These are phyloP conservation scores for Geosmithia putterillii DNA, from an alignment of 2,329 filamentous ascomycete species.

Conservation along the genomic window DNA sequence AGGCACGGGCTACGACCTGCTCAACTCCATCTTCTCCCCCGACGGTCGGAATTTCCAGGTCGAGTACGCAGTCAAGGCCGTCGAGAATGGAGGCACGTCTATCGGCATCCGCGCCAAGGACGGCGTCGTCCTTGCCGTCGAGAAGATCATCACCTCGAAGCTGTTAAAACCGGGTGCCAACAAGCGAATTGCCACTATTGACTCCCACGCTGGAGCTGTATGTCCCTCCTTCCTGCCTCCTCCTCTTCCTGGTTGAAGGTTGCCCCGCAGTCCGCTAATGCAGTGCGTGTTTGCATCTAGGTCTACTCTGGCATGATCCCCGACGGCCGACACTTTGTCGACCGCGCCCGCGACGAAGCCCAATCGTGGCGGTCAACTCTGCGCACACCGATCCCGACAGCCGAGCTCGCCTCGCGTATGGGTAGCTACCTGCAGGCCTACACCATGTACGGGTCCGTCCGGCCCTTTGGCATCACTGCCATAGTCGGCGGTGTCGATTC, in stretches of 20 bases:
- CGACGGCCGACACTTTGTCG: slow-evolving; percentile 90
- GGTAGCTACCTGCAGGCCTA: slow-evolving; percentile 95
- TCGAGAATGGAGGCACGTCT: slow-evolving; percentile 94
- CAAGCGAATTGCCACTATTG: slow-evolving; percentile 91
- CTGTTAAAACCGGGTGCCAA: slow-evolving; percentile 90
- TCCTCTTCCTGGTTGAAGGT: neutral
- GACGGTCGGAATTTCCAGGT: slow-evolving; percentile 99
- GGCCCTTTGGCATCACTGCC: slow-evolving; percentile 90
- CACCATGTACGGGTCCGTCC: slow-evolving; percentile 92
- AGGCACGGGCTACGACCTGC: slow-evolving; percentile 98
- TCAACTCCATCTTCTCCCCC: slow-evolving; percentile 98
- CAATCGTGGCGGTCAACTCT: slow-evolving; percentile 83
- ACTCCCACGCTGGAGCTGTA: slow-evolving; percentile 89
- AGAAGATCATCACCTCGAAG: slow-evolving; percentile 94
- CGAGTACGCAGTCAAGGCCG: slow-evolving; percentile 97
- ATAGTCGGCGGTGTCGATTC: slow-evolving; percentile 92
- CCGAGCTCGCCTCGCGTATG: slow-evolving; percentile 83
- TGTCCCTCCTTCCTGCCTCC: no score
- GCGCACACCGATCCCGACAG: slow-evolving; percentile 85
- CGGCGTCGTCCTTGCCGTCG: slow-evolving; percentile 87
- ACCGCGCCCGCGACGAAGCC: slow-evolving; percentile 87
- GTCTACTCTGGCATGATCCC: slow-evolving; percentile 90
- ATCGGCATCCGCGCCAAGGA: slow-evolving; percentile 96
- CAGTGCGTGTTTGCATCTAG: slow-evolving; percentile 31
- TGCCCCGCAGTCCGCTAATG: neutral